Base-by-base conservation (phyloP, 1,139 yeast genomes). In the Suhomyces coccinellae region DNA sequence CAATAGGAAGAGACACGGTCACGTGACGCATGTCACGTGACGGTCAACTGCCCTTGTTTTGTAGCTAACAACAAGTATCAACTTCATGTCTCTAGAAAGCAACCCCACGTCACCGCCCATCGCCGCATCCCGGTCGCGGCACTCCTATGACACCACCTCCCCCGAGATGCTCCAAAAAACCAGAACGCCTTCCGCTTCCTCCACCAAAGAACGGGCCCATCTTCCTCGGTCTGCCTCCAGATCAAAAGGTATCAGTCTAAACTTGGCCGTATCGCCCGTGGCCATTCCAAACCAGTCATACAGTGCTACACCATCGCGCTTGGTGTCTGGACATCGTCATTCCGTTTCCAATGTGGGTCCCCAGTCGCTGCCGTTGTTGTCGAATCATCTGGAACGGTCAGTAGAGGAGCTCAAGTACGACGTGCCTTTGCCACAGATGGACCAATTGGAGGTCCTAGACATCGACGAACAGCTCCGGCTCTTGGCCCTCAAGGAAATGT, bases 401-500 rank as follows among this genome's bases (percentile, higher is more conserved):
- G 20, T 27, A 6, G 43, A 38, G 24, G 49, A 45, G 28, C 47
- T 35, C 38, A 48, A 43, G 28, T 48, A 46, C 33, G 52, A 46
- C 39, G 44, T 66, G 6, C 63, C 68, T 1, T 51, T 72, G 11
- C 77, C 77, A 1, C 64, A 62, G 31, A 50, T 57, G 16, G 67
- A 63, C 20, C 67, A 66, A 39, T 59, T 73, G 17, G 49, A 48
- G 10, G 46, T 52, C 4, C 57, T 73, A 48, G 77, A 69, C 15
- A 67, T 82, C 10, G 81, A 79, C 46, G 81, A 78, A n/a, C 81
- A 80, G 47, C 63, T 83, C 39, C 63, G 86, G 46, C 59, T 76
- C 12, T 62, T 83, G 44, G 87, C 87, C 0, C 62, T 80, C 31
- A 82, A 80, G 53, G 88, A 83, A 56, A 80, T 82, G 85, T 68